These are phyloP conservation scores for Skeletonema menzelii DNA, from an alignment of 108 stramenopile genomes.

Conservation along the genomic window DNA sequence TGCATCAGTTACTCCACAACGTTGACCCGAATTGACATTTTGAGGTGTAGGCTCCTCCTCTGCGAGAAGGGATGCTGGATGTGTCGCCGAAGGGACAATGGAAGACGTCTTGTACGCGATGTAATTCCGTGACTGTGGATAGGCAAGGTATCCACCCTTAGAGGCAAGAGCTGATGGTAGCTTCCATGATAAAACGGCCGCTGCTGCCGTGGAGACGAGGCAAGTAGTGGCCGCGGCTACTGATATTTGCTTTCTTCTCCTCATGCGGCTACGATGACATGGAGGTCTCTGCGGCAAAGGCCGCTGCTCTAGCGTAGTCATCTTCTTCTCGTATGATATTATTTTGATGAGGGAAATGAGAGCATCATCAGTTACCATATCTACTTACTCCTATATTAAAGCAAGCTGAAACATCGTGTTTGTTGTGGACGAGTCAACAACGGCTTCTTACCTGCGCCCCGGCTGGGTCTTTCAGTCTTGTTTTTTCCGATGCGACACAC, in stretches of 20 bases:
- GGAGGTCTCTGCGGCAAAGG: neutral
- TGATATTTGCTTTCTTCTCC: neutral
- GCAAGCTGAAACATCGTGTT: too few species aligned
- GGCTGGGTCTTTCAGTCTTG: too few species aligned
- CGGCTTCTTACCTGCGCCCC: too few species aligned
- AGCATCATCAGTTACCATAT: too few species aligned
- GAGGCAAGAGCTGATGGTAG: neutral
- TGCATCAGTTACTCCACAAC: conserved; percentile 28
- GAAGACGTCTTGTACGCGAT: conserved; percentile 14
- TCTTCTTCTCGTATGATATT: neutral
- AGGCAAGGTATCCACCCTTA: conserved; percentile 31
- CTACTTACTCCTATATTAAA: too few species aligned
- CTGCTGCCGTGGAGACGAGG: neutral
- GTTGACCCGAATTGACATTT: neutral
- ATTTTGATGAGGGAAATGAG: too few species aligned
- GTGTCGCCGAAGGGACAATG: conserved; percentile 15
- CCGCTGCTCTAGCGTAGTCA: neutral
- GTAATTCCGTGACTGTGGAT: conserved; percentile 34
- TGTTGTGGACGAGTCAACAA: too few species aligned
- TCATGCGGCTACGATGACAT: neutral
- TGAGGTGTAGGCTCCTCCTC: conserved; percentile 35
- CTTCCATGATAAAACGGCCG: neutral
- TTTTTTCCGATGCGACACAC: too few species aligned
- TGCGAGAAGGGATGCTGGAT: conserved; percentile 14
- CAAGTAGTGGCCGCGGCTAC: neutral